These are phyloP conservation scores for Paulownia fortunei DNA, from an alignment of 257 asterid species.

Conservation along the genomic window DNA sequence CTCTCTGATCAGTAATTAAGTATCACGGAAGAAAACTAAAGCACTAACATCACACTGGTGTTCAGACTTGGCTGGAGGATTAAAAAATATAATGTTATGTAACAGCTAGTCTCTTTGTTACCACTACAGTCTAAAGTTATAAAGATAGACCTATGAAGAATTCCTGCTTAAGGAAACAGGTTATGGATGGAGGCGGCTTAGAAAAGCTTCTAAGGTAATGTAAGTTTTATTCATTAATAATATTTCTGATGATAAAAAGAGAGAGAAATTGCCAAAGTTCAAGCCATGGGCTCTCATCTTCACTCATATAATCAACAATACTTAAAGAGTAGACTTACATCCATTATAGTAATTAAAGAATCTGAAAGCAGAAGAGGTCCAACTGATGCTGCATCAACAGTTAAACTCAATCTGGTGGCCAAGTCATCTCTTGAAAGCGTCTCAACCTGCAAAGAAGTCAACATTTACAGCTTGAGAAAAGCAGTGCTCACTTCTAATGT, in stretches of 20 bases:
- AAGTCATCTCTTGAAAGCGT: conserved; percentile 85
- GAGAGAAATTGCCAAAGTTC: neutral
- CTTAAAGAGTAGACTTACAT: conserved; percentile 59
- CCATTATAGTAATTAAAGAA: conserved; percentile 83
- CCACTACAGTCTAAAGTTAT: neutral
- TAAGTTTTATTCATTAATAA: neutral
- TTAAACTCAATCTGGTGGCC: conserved; percentile 91
- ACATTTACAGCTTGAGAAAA: conserved; percentile 23
- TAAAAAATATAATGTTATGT: neutral
- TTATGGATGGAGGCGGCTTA: neutral
- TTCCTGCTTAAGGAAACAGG: neutral
- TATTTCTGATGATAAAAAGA: conserved; percentile 5
- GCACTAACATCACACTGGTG: neutral
- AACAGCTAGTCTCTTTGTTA: neutral
- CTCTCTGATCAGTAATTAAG: neutral
- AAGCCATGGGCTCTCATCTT: neutral
- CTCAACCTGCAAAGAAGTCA: conserved; percentile 71
- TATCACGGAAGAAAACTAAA: neutral
- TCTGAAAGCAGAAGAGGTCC: conserved; percentile 87
- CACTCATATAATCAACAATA: neutral
- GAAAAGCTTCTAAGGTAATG: neutral
- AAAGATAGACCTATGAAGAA: neutral
- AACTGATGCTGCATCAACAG: conserved; percentile 79
- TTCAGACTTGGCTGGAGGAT: neutral
- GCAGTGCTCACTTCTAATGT: conserved; percentile 18